A percentile compares a stretch with the other conserved stretches of the same genome.
These are phyloP conservation scores for Triticum monococcum DNA, from an alignment of 176 grass and related monocot genomes.

Conservation along the genomic window DNA sequence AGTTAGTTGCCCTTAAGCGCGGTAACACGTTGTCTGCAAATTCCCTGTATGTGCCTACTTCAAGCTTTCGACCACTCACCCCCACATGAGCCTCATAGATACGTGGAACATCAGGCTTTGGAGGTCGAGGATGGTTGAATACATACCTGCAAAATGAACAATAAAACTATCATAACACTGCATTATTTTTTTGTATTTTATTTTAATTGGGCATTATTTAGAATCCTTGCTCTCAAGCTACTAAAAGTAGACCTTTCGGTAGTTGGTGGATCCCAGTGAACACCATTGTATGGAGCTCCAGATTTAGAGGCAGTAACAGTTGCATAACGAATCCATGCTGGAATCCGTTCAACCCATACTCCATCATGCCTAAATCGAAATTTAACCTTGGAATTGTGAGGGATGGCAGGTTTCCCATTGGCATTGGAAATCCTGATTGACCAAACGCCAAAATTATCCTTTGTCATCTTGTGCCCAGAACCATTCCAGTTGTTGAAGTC, in stretches of 20 bases:
- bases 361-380: constrained; percentile 80
- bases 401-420: constrained; percentile 56
- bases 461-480: constrained; percentile 69
- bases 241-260: constrained; percentile 57
- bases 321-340: constrained; percentile 86
- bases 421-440: constrained; percentile 62
- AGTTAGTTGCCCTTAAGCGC: constrained; percentile 73
- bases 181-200: not conserved
- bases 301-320: constrained; percentile 64
- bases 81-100: constrained; percentile 93
- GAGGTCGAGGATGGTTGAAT: constrained; percentile 67
- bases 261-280: constrained; percentile 81
- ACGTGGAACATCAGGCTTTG: constrained; percentile 68
- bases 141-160: constrained; percentile 51
- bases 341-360: constrained; percentile 72
- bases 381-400: constrained; percentile 87
- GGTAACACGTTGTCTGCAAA: constrained; percentile 87
- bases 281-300: constrained; percentile 77
- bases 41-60: constrained; percentile 51
- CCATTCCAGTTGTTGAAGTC: constrained; percentile 93
- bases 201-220: not conserved
- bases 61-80: constrained; percentile 69
- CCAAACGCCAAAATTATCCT: constrained; percentile 87
- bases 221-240: not conserved
- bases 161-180: not conserved